Conservation (phyloP, 2,329 filamentous ascomycete species). For the Macrophomina tecta region DNA sequence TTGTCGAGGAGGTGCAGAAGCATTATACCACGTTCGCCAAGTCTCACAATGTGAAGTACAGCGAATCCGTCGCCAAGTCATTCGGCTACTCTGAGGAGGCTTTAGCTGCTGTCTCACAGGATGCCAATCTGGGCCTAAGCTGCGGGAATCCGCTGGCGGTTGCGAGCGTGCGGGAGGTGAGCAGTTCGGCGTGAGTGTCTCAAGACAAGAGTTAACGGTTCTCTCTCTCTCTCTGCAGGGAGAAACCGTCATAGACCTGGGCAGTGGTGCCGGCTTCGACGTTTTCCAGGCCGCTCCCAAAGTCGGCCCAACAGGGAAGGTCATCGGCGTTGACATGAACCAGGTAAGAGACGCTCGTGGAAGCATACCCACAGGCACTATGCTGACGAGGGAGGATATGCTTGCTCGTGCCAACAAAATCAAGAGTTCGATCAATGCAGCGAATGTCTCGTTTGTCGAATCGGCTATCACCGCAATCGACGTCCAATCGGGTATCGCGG, state of each 20-base stretch:
- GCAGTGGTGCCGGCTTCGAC: conserved; percentile 64
- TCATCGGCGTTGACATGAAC: conserved; percentile 67
- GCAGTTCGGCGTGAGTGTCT: background rate
- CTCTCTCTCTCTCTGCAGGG: conserved; percentile 37
- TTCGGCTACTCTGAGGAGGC: conserved; percentile 46
- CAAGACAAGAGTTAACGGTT: background rate
- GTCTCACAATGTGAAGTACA: background rate
- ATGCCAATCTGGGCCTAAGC: conserved; percentile 60
- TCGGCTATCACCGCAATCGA: conserved; percentile 58
- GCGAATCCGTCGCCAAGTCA: background rate
- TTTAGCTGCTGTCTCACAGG: conserved; percentile 53
- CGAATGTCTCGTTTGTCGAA: conserved; percentile 60
- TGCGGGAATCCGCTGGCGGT: conserved; percentile 61
- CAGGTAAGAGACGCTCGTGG: background rate
- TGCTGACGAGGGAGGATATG: conserved; percentile 57
- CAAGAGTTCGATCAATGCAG: conserved; percentile 43
- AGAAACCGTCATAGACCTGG: conserved; percentile 64
- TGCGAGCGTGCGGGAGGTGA: conserved; percentile 52
- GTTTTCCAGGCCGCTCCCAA: conserved; percentile 60
- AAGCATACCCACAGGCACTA: conserved; percentile 45
- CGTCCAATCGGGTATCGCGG: conserved; percentile 50
- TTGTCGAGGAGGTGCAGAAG: background rate
- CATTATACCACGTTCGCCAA: background rate
- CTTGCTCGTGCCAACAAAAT: conserved; percentile 57
- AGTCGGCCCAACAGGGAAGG: conserved; percentile 56